Base-by-base conservation (phyloP, 768 basidiomycete species). In the Panellus pusillus region DNA sequence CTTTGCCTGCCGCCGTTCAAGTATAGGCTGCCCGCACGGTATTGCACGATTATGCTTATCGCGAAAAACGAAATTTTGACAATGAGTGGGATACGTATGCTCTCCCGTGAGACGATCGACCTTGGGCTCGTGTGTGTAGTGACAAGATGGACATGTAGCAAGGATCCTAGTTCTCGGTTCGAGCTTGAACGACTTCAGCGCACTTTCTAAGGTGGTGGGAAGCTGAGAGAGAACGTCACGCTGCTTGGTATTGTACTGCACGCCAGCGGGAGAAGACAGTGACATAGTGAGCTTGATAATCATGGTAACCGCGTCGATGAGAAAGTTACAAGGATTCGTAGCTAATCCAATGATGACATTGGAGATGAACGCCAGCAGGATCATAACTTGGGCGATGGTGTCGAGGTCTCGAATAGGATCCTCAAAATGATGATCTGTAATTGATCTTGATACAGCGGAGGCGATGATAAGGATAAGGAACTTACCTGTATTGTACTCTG, bases 351-450 rank as follows among this genome's bases (percentile, higher is more conserved):
- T 15, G 46, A 59, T 27, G 24, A 59, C 49, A 13, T 55, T 47
- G 48, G 48, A 40, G 47, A 54, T 49, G 12, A 59, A 40, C 18
- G 53, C 48, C 14, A 59, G 44, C 32, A 59, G 19, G 35, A 54
- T 54, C 4, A 50, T 32, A 17, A 59, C 19, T 44, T 59, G 57
- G 6, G 52, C 5, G 48, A 58, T 29, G 35, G 41, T 47, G 48
- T 59, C 47, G 40, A 50, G 44, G 20, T 28, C 39, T 29, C 15
- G 28, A 37, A 59, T 54, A 27, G 58, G 58, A 48, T 59, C 41
- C 41, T 51, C 58, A 19, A 51, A 59, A 46, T 59, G 58, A 52
- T 58, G 57, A 47, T 44, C 57, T 58, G n/a, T n/a, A 38, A 4
- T 38, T 50, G 20, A 49, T 29, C 44, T 20, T n/a, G 19, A n/a